phyloP scores from a whole-genome alignment of 345 rosid species.

The Lenwebbia sp. region DNA sequence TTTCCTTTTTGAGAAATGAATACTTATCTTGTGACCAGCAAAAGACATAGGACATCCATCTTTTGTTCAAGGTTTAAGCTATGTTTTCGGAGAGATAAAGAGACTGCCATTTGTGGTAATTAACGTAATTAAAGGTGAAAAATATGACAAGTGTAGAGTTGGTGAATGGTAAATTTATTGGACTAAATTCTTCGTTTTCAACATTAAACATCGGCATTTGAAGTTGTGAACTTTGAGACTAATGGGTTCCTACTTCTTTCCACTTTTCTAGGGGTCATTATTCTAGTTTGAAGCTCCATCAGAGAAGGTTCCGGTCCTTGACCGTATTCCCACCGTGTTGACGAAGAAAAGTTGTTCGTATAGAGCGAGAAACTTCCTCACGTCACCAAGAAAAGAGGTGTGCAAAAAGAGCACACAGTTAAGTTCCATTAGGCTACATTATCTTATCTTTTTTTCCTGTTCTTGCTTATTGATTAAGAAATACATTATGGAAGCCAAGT shows the following conservation, averaged over 20 bases:
- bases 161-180: not conserved
- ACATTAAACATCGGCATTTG: not conserved
- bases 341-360: not conserved
- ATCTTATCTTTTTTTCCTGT: not conserved
- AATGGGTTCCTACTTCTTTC: not conserved
- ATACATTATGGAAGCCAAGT: not conserved
- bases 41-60: not conserved
- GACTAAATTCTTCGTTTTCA: not conserved
- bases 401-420: no score
- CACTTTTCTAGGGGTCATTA: not conserved
- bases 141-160: not conserved
- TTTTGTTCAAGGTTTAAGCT: not conserved
- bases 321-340: not conserved
- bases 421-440: not conserved
- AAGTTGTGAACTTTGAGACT: not conserved
- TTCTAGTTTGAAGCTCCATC: not conserved
- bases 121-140: not conserved
- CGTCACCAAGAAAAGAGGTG: not conserved
- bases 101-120: not conserved
- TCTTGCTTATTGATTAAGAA: not conserved
- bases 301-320: not conserved
- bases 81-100: not conserved
- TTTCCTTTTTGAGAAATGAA: no score
- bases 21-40: not conserved
- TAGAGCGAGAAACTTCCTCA: not conserved